Base-by-base conservation (phyloP, 2,329 filamentous ascomycete species). In the Fusarium burgessii region DNA sequence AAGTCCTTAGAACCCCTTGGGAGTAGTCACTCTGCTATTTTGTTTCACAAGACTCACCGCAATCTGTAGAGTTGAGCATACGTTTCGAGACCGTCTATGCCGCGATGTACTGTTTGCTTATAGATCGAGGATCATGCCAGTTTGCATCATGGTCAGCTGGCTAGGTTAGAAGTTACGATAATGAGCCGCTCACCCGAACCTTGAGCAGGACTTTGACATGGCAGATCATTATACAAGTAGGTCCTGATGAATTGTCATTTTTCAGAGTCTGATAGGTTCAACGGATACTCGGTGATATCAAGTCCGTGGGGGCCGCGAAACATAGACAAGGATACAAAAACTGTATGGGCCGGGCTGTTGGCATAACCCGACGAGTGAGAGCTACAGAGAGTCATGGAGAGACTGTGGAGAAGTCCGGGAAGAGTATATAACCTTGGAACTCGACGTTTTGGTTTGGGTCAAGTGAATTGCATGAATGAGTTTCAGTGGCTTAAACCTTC, bases 401-500 rank as follows among this genome's bases (percentile, higher is more conserved):
- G 45, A 13, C 20, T 40, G 64, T 32, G 47, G 46, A 54, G 47
- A 36, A 7, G 27, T 10, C 6, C 27, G 27, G 27, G 7, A 29
- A 47, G 36, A 36, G 32, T 36, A 20, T 47, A 47, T 27, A n/a
- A 45, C 20, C 35, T 57, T 49, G 36, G 42, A 60, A 46, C 7
- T 33, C 20, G 20, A 35, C 40, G 12, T 42, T 49, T 32, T 25
- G 17, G 36, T 27, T 33, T 5, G n/a, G 35, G 57, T 15, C 13
- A 17, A 17, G 12, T 25, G 11, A 10, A 25, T 11, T 23, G 29
- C 47, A 60, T 62, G 23, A 62, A 35, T 20, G 41, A 45, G 58
- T 43, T 45, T 41, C 64, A 68, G 62, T 55, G 38, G 49, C 47
- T 67, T 49, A 64, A 29, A 71, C 36, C 58, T 59, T 58, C 68